Base-by-base conservation (phyloP, 805 yeast genomes). In the Priceomyces medius region DNA sequence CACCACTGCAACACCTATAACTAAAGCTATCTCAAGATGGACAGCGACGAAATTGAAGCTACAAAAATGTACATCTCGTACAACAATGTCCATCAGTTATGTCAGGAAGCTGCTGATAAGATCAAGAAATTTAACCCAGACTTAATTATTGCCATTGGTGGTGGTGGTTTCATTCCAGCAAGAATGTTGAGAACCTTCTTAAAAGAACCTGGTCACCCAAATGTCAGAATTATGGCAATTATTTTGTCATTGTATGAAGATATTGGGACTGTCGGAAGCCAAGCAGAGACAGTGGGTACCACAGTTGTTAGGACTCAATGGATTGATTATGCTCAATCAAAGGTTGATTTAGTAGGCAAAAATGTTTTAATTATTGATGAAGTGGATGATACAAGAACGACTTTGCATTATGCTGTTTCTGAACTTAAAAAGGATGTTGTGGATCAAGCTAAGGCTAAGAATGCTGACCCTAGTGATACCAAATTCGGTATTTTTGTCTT, bases 121-220 rank as follows among this genome's bases (percentile, higher is more conserved):
- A 77, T 85, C 61, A 81, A 80, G 61, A 64, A 68, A 20, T 83
- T 88, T 71, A 80, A 87, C 54, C 95, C 96, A 29, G 95, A 90
- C 63, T 75, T 88, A 44, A 87, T 90, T 66, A 87, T 91, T 48
- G 97, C 98, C 52, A 88, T 91, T 56, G 99, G 96, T 58, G 96
- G 96, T 54, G 96, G 99, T 61, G 99, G 98, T 2, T 88, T 91
- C 64, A 93, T 91, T 44, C 99, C 98, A 20, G 97, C 99, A 7
- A 81, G 99, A 63, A 93, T 93, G 67, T 76, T 91, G 61, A 81
- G 99, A 64, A 83, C 98, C 2, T 93, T 91, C 66, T 73, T 91
- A 52, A 91, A 90, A 65, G 85, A 83, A 51, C 87, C 85, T 21
- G 95, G 95, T 45, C 72, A 83, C 45, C 91, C 95, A 53, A 91